These are phyloP conservation scores for Debaryomyces subglobosus DNA, from an alignment of 1,139 yeast genomes.

Conservation along the genomic window DNA sequence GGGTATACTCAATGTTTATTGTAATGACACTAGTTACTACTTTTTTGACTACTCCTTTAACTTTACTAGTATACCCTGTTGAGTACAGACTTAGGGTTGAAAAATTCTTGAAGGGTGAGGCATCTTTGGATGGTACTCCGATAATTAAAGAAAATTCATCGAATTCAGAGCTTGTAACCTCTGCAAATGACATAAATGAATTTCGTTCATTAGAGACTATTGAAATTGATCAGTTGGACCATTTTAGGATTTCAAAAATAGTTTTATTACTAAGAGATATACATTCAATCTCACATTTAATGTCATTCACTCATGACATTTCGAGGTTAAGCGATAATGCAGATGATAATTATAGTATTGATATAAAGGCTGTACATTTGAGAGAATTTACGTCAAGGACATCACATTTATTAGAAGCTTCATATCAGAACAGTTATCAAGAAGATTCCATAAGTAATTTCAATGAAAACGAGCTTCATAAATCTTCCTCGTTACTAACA, in stretches of 20 bases:
- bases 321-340: slow-evolving; percentile 20
- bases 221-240: slow-evolving; percentile 9
- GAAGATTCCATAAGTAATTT: slow-evolving; percentile 17
- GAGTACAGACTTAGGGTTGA: slow-evolving; percentile 58
- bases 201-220: slow-evolving; percentile 10
- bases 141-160: slow-evolving; percentile 4
- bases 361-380: slow-evolving; percentile 57
- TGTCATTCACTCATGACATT: slow-evolving; percentile 32
- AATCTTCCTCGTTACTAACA: slow-evolving; percentile 51
- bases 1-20: slow-evolving; percentile 76
- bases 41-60: slow-evolving; percentile 72
- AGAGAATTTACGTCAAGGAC: slow-evolving; percentile 67
- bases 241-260: slow-evolving; percentile 24
- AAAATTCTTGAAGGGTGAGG: slow-evolving; percentile 40
- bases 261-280: slow-evolving; percentile 33
- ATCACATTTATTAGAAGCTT: slow-evolving; percentile 68
- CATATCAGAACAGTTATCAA: slow-evolving; percentile 25
- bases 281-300: slow-evolving; percentile 36
- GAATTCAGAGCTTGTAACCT: background rate
- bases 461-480: slow-evolving; percentile 33
- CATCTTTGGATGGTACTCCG: slow-evolving; percentile 41
- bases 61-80: slow-evolving; percentile 58
- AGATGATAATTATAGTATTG: slow-evolving; percentile 19
- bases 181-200: slow-evolving; percentile 2
- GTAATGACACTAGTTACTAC: slow-evolving; percentile 73